Percentiles rank a stretch among this genome's conserved stretches.
phyloP scores from a whole-genome alignment of 1,284 basidiomycete genomes.

The Puccinia coronata region DNA sequence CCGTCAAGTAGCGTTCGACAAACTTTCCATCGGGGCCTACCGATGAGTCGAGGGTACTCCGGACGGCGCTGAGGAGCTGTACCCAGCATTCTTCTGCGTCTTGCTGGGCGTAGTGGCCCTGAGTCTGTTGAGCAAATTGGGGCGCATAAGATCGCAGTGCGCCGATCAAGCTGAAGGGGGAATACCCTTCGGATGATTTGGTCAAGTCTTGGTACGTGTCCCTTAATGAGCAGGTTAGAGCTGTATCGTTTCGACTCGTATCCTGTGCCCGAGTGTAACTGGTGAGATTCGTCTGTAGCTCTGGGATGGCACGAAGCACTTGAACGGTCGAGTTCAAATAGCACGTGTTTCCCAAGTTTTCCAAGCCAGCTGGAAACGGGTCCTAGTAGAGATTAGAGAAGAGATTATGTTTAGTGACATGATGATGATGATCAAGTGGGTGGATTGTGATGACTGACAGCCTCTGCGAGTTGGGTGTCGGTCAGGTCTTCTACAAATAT shows the following conservation, averaged over 20 bases:
- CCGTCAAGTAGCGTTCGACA: slow-evolving; percentile 80
- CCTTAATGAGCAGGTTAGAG: slow-evolving; percentile 66
- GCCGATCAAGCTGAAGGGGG: slow-evolving; percentile 66
- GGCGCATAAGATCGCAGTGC: slow-evolving; percentile 77
- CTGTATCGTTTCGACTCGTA: slow-evolving; percentile 57
- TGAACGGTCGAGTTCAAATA: slow-evolving; percentile 97
- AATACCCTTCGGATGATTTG: slow-evolving; percentile 74
- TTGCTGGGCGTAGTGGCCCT: slow-evolving; percentile 76
- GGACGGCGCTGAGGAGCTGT: slow-evolving; percentile 76
- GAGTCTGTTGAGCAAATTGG: slow-evolving; percentile 80
- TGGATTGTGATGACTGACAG: slow-evolving; percentile 65
- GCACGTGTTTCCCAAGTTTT: slow-evolving; percentile 80
- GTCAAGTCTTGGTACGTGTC: slow-evolving; percentile 74
- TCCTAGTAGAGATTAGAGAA: slow-evolving; percentile 55
- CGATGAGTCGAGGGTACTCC: slow-evolving; percentile 63
- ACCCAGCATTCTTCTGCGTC: slow-evolving; percentile 96
- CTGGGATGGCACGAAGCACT: slow-evolving; percentile 83
- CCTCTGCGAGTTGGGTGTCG: slow-evolving; percentile 59
- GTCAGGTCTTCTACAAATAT: slow-evolving; percentile 75
- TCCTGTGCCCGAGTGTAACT: slow-evolving; percentile 53
- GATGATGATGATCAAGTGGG: background rate
- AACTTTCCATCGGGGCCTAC: slow-evolving; percentile 61
- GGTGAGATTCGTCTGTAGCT: slow-evolving; percentile 72
- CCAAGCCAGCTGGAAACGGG: slow-evolving; percentile 23
- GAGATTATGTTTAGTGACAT: slow-evolving; percentile 55